Conservation (phyloP, 1,139 yeast species). For the Insectozyma bohioensis region DNA sequence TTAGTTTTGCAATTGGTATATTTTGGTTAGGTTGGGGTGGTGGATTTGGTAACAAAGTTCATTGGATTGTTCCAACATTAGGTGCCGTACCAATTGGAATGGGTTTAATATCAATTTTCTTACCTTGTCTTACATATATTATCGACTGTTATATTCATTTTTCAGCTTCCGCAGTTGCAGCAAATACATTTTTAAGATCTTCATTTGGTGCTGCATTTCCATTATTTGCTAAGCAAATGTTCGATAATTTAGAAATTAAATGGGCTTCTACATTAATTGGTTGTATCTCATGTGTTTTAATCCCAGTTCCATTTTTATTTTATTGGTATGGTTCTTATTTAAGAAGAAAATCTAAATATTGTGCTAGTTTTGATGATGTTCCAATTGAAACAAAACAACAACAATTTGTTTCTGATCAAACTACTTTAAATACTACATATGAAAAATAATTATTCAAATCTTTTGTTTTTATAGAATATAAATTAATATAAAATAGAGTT, state of each 20-base stretch:
- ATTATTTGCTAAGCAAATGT: constrained; percentile 62
- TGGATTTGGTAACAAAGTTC: constrained; percentile 60
- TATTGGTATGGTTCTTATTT: constrained; percentile 59
- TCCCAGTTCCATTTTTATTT: constrained; percentile 77
- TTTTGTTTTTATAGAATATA: too few species aligned
- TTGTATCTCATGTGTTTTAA: constrained; percentile 56
- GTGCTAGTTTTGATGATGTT: constrained; percentile 4
- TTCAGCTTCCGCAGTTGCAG: constrained; percentile 91
- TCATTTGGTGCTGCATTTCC: constrained; percentile 52
- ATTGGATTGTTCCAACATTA: constrained; percentile 80
- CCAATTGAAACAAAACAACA: background rate
- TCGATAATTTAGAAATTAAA: constrained; percentile 65
- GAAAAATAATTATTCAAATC: too few species aligned
- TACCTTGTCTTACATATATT: constrained; percentile 74
- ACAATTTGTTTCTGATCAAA: background rate
- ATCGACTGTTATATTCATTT: constrained; percentile 73
- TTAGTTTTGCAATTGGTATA: constrained; percentile 70
- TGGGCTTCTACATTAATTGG: constrained; percentile 87
- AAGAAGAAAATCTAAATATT: constrained; percentile 59
- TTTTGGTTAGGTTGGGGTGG: constrained; percentile 90
- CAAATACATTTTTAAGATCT: constrained; percentile 73
- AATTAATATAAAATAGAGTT: too few species aligned
- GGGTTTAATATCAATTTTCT: constrained; percentile 73
- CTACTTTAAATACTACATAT: background rate
- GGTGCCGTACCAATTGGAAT: constrained; percentile 72